Evolutionary conservation across 1,139 yeast genomes (phyloP), one percentile per base, ranked within the genome.

Genomic region (Suhomyces bribrorum): DNA sequence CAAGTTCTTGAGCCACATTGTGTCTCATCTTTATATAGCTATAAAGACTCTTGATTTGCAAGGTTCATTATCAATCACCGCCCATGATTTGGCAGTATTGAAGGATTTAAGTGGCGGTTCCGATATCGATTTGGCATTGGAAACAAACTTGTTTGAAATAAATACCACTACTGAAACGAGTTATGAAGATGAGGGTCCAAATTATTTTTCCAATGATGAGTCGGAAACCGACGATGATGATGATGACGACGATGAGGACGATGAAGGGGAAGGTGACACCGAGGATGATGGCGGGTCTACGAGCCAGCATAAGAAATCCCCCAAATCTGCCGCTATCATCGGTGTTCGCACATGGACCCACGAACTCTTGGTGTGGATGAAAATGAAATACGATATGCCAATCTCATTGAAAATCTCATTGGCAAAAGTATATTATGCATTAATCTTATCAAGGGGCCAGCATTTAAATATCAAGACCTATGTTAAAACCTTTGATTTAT

Each of bases 271-370:
- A 9, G 43, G 26, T 26, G 77, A 72, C 3, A 75, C 70, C 27
- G 76, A 66, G 15, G 72, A 67, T 17, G 71, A 59, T 41, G 54
- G 63, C 33, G 70, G 70, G 26, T 66, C 59, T 20, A 63, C 61
- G 17, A 53, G 52, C 18, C 76, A 78, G 40, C 79, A 82, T 44
- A 81, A 81, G 47, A 73, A 79, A 12, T 73, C 83, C 3, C 81
- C 85, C 4, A 74, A 77, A 48, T 80, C 87, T 0, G 86, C 94
- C 1, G 81, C 92, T 0, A 83, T 86, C 5, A 81, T 86, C 7
- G 77, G 83, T 29, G 83, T 87, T 7, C 75, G 84, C 39, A 87
- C 86, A 45, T 90, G 97, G 96, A 86, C 97, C 0, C 83, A 86
- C 41, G 97, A 89, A 57, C 72, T 92, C 46, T 74, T 81, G 40